phyloP scores from a whole-genome alignment of 352 stramenopile genomes.

The Pythium phragmitis region DNA sequence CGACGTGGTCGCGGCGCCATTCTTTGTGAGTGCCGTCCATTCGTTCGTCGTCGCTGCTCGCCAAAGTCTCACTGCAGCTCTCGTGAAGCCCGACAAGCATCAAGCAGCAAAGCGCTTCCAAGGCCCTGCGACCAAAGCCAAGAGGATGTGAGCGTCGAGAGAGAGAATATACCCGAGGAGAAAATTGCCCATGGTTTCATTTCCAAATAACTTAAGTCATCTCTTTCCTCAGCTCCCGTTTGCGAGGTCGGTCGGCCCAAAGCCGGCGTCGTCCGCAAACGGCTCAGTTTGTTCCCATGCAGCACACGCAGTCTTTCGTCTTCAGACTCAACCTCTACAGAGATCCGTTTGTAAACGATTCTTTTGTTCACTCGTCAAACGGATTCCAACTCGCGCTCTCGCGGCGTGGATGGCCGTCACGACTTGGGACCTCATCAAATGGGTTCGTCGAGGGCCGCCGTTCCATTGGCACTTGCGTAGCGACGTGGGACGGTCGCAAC shows the following conservation, averaged over 20 bases:
- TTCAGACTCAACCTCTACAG: background rate
- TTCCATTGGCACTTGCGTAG: background rate
- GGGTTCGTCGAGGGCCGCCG: conserved; percentile 28
- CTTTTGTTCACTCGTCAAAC: conserved; percentile 15
- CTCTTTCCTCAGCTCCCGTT: conserved; percentile 2
- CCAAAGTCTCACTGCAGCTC: background rate
- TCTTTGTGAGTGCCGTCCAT: conserved; percentile 37
- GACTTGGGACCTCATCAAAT: conserved; percentile 11
- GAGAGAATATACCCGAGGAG: background rate
- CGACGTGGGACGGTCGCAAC: conserved; percentile 3
- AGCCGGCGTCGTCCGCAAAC: too few species aligned
- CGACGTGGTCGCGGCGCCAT: conserved; percentile 38
- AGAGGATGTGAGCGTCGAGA: conserved; percentile 1
- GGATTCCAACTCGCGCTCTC: conserved; percentile 26
- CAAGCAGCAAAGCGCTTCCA: background rate
- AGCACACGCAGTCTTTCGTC: conserved; percentile 8
- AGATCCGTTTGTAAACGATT: background rate
- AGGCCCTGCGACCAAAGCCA: conserved; percentile 1
- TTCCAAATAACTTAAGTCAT: conserved; percentile 22
- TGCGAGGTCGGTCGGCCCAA: too few species aligned
- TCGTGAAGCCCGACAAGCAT: conserved; percentile 14
- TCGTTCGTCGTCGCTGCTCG: conserved; percentile 21
- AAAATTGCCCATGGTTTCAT: conserved; percentile 12
- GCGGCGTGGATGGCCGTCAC: background rate
- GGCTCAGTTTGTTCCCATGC: conserved; percentile 6